Conservation (phyloP, 2,329 filamentous ascomycete genomes). For the Penicillium sp. region DNA sequence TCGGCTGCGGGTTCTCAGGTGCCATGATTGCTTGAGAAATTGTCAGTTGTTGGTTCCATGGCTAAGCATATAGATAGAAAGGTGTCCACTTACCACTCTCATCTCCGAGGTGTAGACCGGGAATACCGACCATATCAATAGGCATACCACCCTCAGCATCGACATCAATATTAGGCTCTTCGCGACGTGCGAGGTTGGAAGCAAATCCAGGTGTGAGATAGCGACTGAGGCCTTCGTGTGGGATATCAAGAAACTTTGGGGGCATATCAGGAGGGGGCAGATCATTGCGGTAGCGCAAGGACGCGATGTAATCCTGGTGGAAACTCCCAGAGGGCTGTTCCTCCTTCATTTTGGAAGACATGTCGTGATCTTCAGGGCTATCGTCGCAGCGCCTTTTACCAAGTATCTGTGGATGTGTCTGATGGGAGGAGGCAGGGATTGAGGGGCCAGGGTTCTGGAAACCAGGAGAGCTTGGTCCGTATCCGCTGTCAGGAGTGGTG, state of each 20-base stretch:
- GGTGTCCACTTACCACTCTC: slow-evolving; percentile 70
- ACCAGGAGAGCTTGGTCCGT: no score
- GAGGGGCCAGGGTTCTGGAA: background rate
- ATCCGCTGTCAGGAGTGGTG: no score
- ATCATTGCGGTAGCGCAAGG: slow-evolving; percentile 92
- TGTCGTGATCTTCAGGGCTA: slow-evolving; percentile 7
- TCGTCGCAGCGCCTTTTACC: no score
- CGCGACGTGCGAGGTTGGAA: slow-evolving; percentile 82
- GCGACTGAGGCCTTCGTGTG: slow-evolving; percentile 85
- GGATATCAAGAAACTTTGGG: slow-evolving; percentile 95
- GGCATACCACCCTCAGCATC: slow-evolving; percentile 98
- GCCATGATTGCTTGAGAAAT: slow-evolving; percentile 71
- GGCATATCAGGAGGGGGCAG: slow-evolving; percentile 91
- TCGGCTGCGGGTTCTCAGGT: slow-evolving; percentile 65
- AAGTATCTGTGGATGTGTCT: background rate
- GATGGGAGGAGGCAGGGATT: background rate
- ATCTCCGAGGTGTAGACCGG: slow-evolving; percentile 90
- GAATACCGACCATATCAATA: slow-evolving; percentile 90
- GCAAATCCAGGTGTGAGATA: slow-evolving; percentile 91
- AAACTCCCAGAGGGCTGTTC: slow-evolving; percentile 47
- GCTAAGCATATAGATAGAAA: background rate
- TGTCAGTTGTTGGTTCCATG: background rate
- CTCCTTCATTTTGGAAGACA: slow-evolving; percentile 43
- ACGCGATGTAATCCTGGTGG: slow-evolving; percentile 96
- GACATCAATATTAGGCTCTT: slow-evolving; percentile 93